Evolutionary conservation across 106 monocot species (phyloP), one percentile per base, ranked within the genome.

Genomic region (Alisma plantagoaquatica): DNA sequence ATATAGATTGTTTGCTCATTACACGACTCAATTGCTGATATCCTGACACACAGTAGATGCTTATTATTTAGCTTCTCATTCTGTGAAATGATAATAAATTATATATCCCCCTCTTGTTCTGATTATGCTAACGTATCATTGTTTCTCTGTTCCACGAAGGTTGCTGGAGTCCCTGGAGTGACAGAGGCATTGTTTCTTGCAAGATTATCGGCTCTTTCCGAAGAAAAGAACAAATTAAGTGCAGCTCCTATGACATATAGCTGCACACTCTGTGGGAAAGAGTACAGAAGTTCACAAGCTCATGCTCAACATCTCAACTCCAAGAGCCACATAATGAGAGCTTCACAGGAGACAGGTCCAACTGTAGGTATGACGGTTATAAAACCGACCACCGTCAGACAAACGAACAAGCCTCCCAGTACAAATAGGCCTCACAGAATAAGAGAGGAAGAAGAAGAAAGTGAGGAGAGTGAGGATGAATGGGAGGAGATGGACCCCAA

Each of bases 281-380:
- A 80, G 57, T 94, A 87, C 54, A 69, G 83, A 48, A 94, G 87
- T 41, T 61, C 56, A 2, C 83, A 88, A 61, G 81, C 83, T 63
- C 87, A 88, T 61, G 79, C 56, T 41, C 83, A 94, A 33, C 94
- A 94, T 75, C 77, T 94, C 20, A 88, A 81, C 23, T 94, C 87
- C 17, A 47, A 60, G 32, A 47, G 33, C 38, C 93, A 96, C 61
- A 27, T 53, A 26, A 33, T 78, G 31, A 88, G 64, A 74, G 80
- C 81, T 51, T 84, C 94, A 65, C 84, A 78, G 45, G 78, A 70
- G 52, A 54, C 64, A 4, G 52, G 55, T 56, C 29, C 45, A 14
- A 52, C 19, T 46, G 68, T 69, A 29, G 70, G 60, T 23, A 77
- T 80, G 62, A 62, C 83, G 15, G 69, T 77, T 22, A 56, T 87